phyloP scores from a whole-genome alignment of 345 rosid species.

The Eutrema heterophyllum region DNA sequence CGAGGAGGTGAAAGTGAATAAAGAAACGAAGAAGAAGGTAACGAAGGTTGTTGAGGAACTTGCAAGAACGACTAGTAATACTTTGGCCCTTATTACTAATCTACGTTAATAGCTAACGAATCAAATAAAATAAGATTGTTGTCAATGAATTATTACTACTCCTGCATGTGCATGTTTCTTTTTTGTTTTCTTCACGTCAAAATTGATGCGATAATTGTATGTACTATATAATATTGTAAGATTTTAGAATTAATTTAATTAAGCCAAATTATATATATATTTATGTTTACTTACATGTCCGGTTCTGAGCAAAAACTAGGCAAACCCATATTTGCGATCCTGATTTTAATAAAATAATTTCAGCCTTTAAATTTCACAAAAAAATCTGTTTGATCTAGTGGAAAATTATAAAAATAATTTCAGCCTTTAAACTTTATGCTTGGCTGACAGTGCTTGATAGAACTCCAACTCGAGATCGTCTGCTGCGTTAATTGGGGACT shows the following conservation, averaged over 20 bases:
- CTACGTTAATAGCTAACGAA: constrained; percentile 22
- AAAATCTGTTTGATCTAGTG: no score
- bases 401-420: no score
- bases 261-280: background rate
- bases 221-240: background rate
- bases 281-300: no score
- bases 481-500: no score
- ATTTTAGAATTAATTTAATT: background rate
- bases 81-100: constrained; percentile 54
- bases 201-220: background rate
- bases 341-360: no score
- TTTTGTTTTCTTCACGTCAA: background rate
- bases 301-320: no score
- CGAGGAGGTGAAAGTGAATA: constrained; percentile 40
- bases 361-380: no score
- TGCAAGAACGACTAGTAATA: constrained; percentile 53
- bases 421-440: no score
- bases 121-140: background rate
- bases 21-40: constrained; percentile 40
- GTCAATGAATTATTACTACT: constrained; percentile 11
- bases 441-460: no score
- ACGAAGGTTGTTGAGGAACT: constrained; percentile 34
- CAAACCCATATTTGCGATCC: no score
- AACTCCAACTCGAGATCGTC: no score
- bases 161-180: background rate